Base-by-base conservation (phyloP, 495 filamentous ascomycete species). In the Penicillium simplicissimum region DNA sequence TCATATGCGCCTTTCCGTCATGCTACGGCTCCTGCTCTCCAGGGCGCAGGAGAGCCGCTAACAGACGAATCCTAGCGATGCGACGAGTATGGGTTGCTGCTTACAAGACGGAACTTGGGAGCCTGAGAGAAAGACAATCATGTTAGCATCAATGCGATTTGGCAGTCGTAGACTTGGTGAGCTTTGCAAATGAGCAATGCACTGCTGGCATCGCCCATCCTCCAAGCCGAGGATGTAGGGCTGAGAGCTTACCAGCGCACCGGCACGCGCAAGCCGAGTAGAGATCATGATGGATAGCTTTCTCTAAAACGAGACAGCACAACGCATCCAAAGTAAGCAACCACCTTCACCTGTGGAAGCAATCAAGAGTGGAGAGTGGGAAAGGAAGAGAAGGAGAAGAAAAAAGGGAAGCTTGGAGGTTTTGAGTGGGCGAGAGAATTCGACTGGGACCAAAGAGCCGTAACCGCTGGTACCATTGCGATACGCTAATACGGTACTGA, bases 81-180 rank as follows among this genome's bases (percentile, higher is more conserved):
- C 15, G 28, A 52, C 7, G 7, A 10, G 28, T 34, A 7, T 15
- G 19, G 28, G 42, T 34, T 57, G 60, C 49, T 65, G 78, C 85
- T 78, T 83, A 86, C 84, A 70, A 80, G 71, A 72, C 82, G 80
- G 73, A 76, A 78, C 74, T 82, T 76, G 66, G 81, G 67, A 72
- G 78, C 82, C 76, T 79, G 59, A 15, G 33, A 33, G 57, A 3
- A 61, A 38, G 49, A 47, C 15, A 9, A 31, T 38, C 13, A 58
- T 52, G 69, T 78, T 74, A 76, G 74, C 62, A 53, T 59, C 14
- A 42, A n/a, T 42, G n/a, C 28, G 25, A 21, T 36, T 23, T 36
- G 7, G 28, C 48, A 9, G 2, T 52, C 9, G 31, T 28, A 23
- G 52, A 31, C 17, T 63, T 35, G 8, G 56, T n/a, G 10, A 28